Conservation (phyloP, 1,284 basidiomycete genomes). For the Xerocomus amazonicus region DNA sequence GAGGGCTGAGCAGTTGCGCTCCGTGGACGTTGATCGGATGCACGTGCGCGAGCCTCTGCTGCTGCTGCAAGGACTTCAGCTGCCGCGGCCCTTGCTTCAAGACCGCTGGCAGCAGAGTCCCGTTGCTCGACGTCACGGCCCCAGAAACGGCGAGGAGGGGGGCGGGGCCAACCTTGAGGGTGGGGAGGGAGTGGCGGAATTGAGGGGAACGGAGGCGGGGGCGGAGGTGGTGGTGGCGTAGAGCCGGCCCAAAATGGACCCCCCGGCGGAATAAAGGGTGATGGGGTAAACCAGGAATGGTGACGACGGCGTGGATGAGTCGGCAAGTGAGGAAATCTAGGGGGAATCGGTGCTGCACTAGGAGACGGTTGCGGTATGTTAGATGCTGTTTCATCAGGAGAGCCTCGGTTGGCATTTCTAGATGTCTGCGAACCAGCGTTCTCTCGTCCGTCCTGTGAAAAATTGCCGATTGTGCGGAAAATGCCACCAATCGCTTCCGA, state of each 20-base stretch:
- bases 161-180: constrained; percentile 23
- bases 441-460: constrained; percentile 15
- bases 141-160: constrained; percentile 29
- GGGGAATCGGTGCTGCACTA: background rate
- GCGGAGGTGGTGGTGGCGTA: constrained; percentile 6
- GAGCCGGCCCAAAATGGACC: constrained; percentile 14
- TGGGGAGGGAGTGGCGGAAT: constrained; percentile 8
- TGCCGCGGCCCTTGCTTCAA: constrained; percentile 7
- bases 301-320: constrained; percentile 19
- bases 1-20: constrained; percentile 1
- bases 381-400: background rate
- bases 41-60: constrained; percentile 12
- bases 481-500: constrained; percentile 61
- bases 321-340: constrained; percentile 9
- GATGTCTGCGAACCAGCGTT: constrained; percentile 3
- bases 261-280: constrained; percentile 8
- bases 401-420: background rate
- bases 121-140: constrained; percentile 6
- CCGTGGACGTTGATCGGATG: constrained; percentile 3
- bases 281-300: constrained; percentile 23
- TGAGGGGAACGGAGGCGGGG: constrained; percentile 21
- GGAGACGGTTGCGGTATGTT: constrained; percentile 3
- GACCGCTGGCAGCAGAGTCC: background rate
- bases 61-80: constrained; percentile 16
- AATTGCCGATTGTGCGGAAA: constrained; percentile 50